These are phyloP conservation scores for Termitomyces bulborhizus DNA, from an alignment of 768 basidiomycete species.

Conservation along the genomic window DNA sequence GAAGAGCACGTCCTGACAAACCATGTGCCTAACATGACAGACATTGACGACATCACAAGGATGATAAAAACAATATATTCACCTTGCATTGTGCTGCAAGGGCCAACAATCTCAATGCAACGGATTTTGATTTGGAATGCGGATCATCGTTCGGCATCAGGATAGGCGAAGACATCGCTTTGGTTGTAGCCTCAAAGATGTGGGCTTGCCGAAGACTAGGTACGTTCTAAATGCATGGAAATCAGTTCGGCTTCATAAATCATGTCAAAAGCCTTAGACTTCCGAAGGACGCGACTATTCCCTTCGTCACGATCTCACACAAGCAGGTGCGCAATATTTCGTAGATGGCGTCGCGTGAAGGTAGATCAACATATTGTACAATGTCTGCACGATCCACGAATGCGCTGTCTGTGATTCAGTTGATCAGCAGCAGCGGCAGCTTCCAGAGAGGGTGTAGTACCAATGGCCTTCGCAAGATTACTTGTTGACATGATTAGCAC, in stretches of 20 bases:
- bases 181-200: conserved; percentile 43
- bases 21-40: conserved; percentile 44
- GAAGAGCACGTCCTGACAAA: conserved; percentile 90
- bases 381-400: conserved; percentile 98
- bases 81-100: conserved; percentile 82
- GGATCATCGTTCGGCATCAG: conserved; percentile 19
- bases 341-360: conserved; percentile 88
- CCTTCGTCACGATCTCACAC: conserved; percentile 67
- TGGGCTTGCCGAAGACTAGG: conserved; percentile 59
- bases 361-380: conserved; percentile 89
- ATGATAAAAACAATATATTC: conserved; percentile 21
- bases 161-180: conserved; percentile 15
- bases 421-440: neutral
- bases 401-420: conserved; percentile 61
- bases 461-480: conserved; percentile 91
- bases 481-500: conserved; percentile 96
- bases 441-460: conserved; percentile 31
- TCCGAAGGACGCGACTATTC: conserved; percentile 63
- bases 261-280: conserved; percentile 19
- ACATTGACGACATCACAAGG: conserved; percentile 3
- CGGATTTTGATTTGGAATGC: conserved; percentile 43
- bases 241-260: conserved; percentile 1
- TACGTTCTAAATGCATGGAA: conserved; percentile 37
- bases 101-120: conserved; percentile 52
- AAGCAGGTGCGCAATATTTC: conserved; percentile 85